phyloP scores from a whole-genome alignment of 805 yeast genomes.

The Wickerhamiella australiensis region DNA sequence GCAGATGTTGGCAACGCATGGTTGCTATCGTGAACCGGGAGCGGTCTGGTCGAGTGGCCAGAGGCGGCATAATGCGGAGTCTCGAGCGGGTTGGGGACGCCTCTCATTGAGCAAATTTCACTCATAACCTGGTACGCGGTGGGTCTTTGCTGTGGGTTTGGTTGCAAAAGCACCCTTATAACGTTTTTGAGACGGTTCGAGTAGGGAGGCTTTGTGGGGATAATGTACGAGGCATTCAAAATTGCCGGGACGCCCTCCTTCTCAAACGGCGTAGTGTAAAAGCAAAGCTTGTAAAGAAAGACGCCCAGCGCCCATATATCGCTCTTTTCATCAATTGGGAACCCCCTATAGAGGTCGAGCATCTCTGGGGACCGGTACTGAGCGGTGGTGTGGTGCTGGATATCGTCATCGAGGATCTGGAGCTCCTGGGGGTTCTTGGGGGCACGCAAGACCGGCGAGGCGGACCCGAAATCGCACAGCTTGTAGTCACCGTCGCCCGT shows the following conservation, averaged over 20 bases:
- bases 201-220: slow-evolving; percentile 56
- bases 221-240: slow-evolving; percentile 67
- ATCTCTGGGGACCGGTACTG: slow-evolving; percentile 94
- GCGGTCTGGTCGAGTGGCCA: not conserved
- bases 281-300: slow-evolving; percentile 77
- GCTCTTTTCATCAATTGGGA: slow-evolving; percentile 80
- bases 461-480: slow-evolving; percentile 89
- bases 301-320: slow-evolving; percentile 98
- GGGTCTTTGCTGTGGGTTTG: slow-evolving; percentile 72
- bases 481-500: slow-evolving; percentile 56
- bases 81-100: slow-evolving; percentile 39
- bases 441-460: slow-evolving; percentile 55
- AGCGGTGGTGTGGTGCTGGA: slow-evolving; percentile 84
- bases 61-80: not conserved
- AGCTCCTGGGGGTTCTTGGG: slow-evolving; percentile 67
- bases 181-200: slow-evolving; percentile 63
- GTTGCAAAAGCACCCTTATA: slow-evolving; percentile 68
- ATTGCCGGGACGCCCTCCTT: slow-evolving; percentile 72
- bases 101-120: slow-evolving; percentile 50
- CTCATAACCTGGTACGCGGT: slow-evolving; percentile 68
- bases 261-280: slow-evolving; percentile 92
- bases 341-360: slow-evolving; percentile 74
- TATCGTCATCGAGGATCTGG: slow-evolving; percentile 67
- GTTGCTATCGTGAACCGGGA: slow-evolving; percentile 3
- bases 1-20: slow-evolving; percentile 3